Conservation (phyloP, 2,329 filamentous ascomycete genomes). For the Ophiostoma piceae region DNA sequence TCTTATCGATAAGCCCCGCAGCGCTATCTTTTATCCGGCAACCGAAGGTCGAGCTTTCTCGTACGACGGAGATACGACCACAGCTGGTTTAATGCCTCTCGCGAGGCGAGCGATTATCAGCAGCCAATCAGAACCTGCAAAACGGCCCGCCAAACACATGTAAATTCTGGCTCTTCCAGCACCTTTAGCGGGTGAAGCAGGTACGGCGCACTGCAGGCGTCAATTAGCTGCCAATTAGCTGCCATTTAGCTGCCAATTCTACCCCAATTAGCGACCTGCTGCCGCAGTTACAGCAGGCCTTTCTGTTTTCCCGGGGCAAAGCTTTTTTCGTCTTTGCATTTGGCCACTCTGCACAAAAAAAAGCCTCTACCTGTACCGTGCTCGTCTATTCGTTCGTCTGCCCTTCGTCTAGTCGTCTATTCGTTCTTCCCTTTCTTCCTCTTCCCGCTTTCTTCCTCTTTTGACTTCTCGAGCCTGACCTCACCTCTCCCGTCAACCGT, state of each 20-base stretch:
- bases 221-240: neutral
- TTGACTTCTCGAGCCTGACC: neutral
- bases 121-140: conserved; percentile 19
- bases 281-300: neutral
- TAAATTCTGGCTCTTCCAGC: neutral
- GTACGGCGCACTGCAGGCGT: neutral
- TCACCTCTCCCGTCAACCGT: conserved; percentile 10
- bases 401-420: neutral
- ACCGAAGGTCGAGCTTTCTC: conserved; percentile 22
- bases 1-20: conserved; percentile 18
- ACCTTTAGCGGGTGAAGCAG: neutral
- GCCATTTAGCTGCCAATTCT: neutral
- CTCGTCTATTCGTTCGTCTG: neutral
- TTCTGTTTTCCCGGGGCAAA: conserved; percentile 12
- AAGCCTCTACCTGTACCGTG: conserved; percentile 11
- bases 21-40: conserved; percentile 22
- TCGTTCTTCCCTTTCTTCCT: conserved; percentile 10
- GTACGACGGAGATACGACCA: conserved; percentile 28
- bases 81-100: conserved; percentile 4
- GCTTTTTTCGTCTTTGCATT: conserved; percentile 12
- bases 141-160: conserved; percentile 7
- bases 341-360: conserved; percentile 14
- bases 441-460: conserved; percentile 12
- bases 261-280: neutral
- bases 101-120: conserved; percentile 3